Conservation (phyloP, 1,139 yeast genomes). For the Blastobotrys apis region DNA sequence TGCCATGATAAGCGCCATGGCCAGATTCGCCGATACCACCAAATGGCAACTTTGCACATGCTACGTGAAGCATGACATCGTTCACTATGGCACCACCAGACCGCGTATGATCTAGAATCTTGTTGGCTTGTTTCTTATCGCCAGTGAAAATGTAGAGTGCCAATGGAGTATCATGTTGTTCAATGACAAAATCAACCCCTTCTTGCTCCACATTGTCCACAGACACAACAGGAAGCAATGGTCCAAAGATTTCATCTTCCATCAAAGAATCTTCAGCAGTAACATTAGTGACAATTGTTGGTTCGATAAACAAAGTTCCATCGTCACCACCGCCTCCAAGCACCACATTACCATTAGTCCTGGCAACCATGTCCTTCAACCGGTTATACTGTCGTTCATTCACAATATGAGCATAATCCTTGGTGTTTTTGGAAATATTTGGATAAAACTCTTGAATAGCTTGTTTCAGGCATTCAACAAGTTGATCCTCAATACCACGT, state of each 20-base stretch:
- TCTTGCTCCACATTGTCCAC: slow-evolving; percentile 46
- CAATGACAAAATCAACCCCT: slow-evolving; percentile 48
- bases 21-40: slow-evolving; percentile 93
- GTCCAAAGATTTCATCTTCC: slow-evolving; percentile 80
- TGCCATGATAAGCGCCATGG: slow-evolving; percentile 67
- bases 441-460: slow-evolving; percentile 49
- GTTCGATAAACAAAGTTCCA: slow-evolving; percentile 54
- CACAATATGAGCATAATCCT: slow-evolving; percentile 58
- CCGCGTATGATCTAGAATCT: slow-evolving; percentile 51
- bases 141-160: slow-evolving; percentile 74
- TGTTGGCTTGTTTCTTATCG: slow-evolving; percentile 48
- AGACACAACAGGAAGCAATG: slow-evolving; percentile 69
- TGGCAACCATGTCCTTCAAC: slow-evolving; percentile 43
- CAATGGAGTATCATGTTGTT: slow-evolving; percentile 76
- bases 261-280: slow-evolving; percentile 64
- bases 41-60: slow-evolving; percentile 70
- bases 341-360: slow-evolving; percentile 56
- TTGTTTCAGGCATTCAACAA: slow-evolving; percentile 44
- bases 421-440: slow-evolving; percentile 32
- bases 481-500: slow-evolving; percentile 49
- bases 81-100: slow-evolving; percentile 74
- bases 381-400: slow-evolving; percentile 56
- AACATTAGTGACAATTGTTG: slow-evolving; percentile 65
- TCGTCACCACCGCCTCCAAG: slow-evolving; percentile 51
- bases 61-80: slow-evolving; percentile 72